Percentiles rank a stretch among this genome's conserved stretches.
phyloP scores from a whole-genome alignment of 805 yeast species.

The Zygoascus bituminiphila region DNA sequence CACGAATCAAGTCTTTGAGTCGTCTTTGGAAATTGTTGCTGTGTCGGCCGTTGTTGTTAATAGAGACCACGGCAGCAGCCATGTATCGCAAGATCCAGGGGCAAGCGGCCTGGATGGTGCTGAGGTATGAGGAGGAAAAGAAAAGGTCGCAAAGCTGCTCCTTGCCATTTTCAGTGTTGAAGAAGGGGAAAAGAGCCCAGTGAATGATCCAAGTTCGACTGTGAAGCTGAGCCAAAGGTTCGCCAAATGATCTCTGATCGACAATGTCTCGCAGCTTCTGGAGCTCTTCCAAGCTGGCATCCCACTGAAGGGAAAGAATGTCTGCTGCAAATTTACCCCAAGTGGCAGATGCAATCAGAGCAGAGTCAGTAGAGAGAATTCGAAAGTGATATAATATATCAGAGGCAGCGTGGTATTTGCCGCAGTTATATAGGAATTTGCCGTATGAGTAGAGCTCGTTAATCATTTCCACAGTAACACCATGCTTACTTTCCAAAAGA shows the following conservation, averaged over 20 bases:
- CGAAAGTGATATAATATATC: slow-evolving; percentile 52
- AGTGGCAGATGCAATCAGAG: slow-evolving; percentile 45
- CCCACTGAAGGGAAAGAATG: slow-evolving; percentile 46
- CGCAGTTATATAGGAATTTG: slow-evolving; percentile 54
- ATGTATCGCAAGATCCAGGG: slow-evolving; percentile 66
- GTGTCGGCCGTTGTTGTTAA: slow-evolving; percentile 22
- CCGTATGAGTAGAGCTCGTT: slow-evolving; percentile 49
- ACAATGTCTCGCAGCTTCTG: slow-evolving; percentile 47
- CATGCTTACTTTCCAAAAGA: slow-evolving; percentile 37
- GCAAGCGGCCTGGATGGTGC: slow-evolving; percentile 61
- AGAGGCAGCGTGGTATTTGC: slow-evolving; percentile 52
- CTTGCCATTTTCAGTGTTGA: slow-evolving; percentile 43
- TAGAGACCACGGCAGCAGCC: slow-evolving; percentile 45
- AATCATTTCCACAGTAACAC: slow-evolving; percentile 37
- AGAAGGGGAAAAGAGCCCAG: slow-evolving; percentile 59
- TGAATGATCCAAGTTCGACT: slow-evolving; percentile 62
- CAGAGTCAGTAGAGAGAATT: slow-evolving; percentile 44
- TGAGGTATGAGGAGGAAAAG: slow-evolving; percentile 50
- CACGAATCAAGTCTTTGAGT: slow-evolving; percentile 49
- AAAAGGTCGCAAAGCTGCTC: slow-evolving; percentile 50
- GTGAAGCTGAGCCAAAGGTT: slow-evolving; percentile 51
- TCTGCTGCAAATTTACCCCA: slow-evolving; percentile 66
- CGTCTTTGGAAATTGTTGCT: slow-evolving; percentile 39
- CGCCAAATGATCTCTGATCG: slow-evolving; percentile 41
- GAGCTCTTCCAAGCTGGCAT: slow-evolving; percentile 45